These are phyloP conservation scores for Pezicula neosporulosa DNA, from an alignment of 2,329 filamentous ascomycete genomes.

Conservation along the genomic window DNA sequence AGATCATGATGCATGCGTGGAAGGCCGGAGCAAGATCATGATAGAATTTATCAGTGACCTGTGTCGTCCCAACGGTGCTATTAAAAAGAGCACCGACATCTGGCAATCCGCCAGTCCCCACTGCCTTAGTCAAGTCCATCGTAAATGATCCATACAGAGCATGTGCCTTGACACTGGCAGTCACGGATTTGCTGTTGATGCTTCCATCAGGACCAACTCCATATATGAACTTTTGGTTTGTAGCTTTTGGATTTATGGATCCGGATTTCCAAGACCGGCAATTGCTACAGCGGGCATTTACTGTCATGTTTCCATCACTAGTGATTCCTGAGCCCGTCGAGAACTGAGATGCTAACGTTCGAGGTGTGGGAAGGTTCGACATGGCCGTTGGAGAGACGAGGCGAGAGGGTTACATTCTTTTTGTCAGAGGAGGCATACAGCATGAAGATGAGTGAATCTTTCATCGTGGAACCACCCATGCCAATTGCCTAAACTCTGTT, in stretches of 20 bases:
- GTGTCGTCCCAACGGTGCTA: constrained; percentile 29
- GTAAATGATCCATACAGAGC: constrained; percentile 49
- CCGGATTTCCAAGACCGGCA: constrained; percentile 49
- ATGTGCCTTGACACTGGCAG: constrained; percentile 48
- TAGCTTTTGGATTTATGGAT: constrained; percentile 46
- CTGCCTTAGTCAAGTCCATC: constrained; percentile 51
- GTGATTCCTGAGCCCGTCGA: constrained; percentile 45
- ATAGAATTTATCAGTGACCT: constrained; percentile 33
- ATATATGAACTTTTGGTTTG: constrained; percentile 48
- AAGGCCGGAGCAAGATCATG: constrained; percentile 22
- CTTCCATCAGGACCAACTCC: constrained; percentile 48
- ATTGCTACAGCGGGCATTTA: constrained; percentile 49
- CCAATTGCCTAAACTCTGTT: constrained; percentile 40
- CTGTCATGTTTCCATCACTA: constrained; percentile 35
- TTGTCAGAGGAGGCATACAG: constrained; percentile 45
- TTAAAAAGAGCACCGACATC: constrained; percentile 29
- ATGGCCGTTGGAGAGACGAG: constrained; percentile 46
- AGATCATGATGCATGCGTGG: constrained; percentile 47
- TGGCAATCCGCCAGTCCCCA: constrained; percentile 40
- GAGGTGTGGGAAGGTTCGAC: constrained; percentile 46
- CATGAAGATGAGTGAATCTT: constrained; percentile 49
- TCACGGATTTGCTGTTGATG: constrained; percentile 37
- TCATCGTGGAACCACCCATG: constrained; percentile 49
- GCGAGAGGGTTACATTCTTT: constrained; percentile 52
- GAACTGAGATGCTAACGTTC: constrained; percentile 39